Evolutionary conservation across 1,139 yeast genomes (phyloP).

Genomic region (Geotrichum bryndzae): DNA sequence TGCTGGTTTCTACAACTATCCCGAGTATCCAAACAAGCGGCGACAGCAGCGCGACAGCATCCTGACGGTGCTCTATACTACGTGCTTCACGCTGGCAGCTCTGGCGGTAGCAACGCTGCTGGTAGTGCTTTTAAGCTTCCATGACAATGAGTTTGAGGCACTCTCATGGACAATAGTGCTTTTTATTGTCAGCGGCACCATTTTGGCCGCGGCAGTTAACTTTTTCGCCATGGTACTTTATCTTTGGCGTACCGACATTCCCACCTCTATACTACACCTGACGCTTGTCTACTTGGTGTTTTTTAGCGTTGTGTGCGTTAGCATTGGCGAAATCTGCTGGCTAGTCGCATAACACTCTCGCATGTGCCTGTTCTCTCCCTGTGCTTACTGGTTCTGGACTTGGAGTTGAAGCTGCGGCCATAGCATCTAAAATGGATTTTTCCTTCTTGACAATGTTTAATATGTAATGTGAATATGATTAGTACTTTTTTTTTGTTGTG

Average conservation of each 20-base stretch:
- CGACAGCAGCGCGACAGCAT: conserved; percentile 43
- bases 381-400: no score
- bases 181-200: conserved; percentile 30
- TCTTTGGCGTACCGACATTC: conserved; percentile 36
- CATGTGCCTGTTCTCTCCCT: no score
- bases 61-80: conserved; percentile 43
- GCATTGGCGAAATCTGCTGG: conserved; percentile 43
- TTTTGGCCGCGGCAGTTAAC: conserved; percentile 37
- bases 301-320: conserved; percentile 40
- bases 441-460: no score
- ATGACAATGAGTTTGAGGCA: conserved; percentile 33
- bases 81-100: conserved; percentile 41
- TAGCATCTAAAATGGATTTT: no score
- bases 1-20: conserved; percentile 1
- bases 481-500: no score
- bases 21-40: not conserved
- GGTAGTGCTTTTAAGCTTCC: conserved; percentile 38
- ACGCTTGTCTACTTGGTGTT: conserved; percentile 36
- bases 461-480: no score
- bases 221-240: conserved; percentile 38
- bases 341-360: conserved; percentile 18
- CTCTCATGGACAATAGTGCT: conserved; percentile 23
- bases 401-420: no score
- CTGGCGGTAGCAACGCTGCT: conserved; percentile 44
- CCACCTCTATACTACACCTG: conserved; percentile 38